Base-by-base conservation (phyloP, 2,329 filamentous ascomycete genomes). In the Acrocalymma vagum region DNA sequence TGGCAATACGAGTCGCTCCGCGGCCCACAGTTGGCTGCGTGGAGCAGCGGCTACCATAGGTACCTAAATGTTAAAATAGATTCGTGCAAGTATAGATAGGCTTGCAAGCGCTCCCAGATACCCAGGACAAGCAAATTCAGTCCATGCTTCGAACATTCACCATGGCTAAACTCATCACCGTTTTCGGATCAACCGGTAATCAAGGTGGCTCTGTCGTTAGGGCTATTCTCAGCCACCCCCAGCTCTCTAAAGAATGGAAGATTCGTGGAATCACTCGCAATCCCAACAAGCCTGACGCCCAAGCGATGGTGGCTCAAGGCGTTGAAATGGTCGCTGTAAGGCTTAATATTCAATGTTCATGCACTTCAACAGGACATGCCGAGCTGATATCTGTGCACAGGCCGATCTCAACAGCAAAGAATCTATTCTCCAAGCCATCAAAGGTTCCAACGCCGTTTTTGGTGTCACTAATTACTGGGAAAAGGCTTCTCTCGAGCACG, bases 121-220 rank as follows among this genome's bases (percentile, higher is more conserved):
- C n/a, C n/a, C n/a, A n/a, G n/a, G n/a, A n/a, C n/a, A n/a, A n/a
- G n/a, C n/a, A n/a, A 25, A 25, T 25, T 9, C 9, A 25, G 15
- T 14, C 9, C 27, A 34, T 36, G 17, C 25, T 35, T 36, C 25
- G 25, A 25, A 38, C 30, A 9, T 24, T 22, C 42, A 50, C 7
- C 38, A 46, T 51, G 43, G 16, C 45, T 6, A 78, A 77, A 52
- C 67, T 79, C 53, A 72, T 84, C 58, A 78, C 77, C 29, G 72
- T 85, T 9, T 78, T 84, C 52, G 81, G 81, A 18, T 78, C 81
- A 28, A 85, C 81, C 13, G 81, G 82, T 42, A 76, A 76, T 32
- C 81, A 85, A 63, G 82, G 82, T 31, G 77, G 79, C 40, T 78
- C 78, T 9, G 73, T 85, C 21, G 74, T 80, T 34, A 59, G 68